Evolutionary conservation across 2,329 filamentous ascomycete species (phyloP).

Genomic region (Trichophyton schoenleinii): DNA sequence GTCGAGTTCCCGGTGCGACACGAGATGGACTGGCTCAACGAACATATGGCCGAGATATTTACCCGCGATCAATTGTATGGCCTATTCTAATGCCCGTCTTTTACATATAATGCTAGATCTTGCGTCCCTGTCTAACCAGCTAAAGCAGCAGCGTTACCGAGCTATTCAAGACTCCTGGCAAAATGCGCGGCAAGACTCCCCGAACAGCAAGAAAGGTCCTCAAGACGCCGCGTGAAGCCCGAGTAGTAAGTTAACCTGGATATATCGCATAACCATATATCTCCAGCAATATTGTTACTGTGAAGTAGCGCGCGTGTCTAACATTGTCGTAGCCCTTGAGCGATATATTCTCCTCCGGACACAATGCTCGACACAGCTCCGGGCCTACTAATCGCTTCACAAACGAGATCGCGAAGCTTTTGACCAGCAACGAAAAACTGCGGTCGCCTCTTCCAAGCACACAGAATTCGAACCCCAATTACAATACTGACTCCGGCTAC

Average conservation of each 20-base stretch:
- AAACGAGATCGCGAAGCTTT: constrained; percentile 25
- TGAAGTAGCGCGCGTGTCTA: constrained; percentile 5
- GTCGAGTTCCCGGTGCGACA: constrained; percentile 85
- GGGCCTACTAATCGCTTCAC: constrained; percentile 25
- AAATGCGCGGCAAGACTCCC: constrained; percentile 38
- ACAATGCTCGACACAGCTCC: constrained; percentile 24
- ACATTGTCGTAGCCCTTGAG: constrained; percentile 30
- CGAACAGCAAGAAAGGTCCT: constrained; percentile 30
- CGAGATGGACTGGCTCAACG: constrained; percentile 95
- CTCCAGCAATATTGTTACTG: neutral
- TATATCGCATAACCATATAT: neutral
- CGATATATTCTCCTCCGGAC: constrained; percentile 36
- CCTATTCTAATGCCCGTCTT: neutral
- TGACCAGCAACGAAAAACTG: constrained; percentile 12
- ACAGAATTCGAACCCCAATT: constrained; percentile 25
- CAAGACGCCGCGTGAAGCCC: constrained; percentile 16
- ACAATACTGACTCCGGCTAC: constrained; percentile 37
- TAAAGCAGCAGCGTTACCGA: constrained; percentile 67
- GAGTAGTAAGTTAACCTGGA: constrained; percentile 29
- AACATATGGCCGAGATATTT: constrained; percentile 95
- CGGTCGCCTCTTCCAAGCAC: constrained; percentile 12
- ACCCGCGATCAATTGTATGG: constrained; percentile 71
- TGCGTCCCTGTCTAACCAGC: constrained; percentile 2
- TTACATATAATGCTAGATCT: neutral
- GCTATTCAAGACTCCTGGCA: constrained; percentile 64